Evolutionary conservation across 495 filamentous ascomycete species (phyloP), one percentile per base, ranked within the genome.

Genomic region (Hamigera avellanea): DNA sequence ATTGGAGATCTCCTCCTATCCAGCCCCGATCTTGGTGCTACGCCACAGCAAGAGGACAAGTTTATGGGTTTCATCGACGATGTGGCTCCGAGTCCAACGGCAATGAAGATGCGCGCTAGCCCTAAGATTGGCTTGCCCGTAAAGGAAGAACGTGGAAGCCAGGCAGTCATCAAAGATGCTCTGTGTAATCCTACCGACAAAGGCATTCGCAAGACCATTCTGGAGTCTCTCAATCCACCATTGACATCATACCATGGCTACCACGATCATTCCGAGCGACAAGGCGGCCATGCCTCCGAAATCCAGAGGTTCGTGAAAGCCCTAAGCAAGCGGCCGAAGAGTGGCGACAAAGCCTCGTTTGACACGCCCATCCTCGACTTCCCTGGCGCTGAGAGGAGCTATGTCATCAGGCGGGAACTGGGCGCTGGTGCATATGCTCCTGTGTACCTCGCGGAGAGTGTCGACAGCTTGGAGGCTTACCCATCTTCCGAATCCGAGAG

Each of bases 371-470:
- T 71, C 18, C 67, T 98, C 12, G 60, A 75, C 28, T 83, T 96
- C 39, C 69, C 76, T 0, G 62, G 70, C 5, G 57, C 64, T 6
- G 57, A 59, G 18, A 59, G 66, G 38, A 66, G 50, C 40, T 96
- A 94, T 58, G 78, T 79, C 7, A 59, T 98, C 39, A 81, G 79
- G 43, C 75, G 80, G n/a, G 86, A 95, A 49, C 76, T 98, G 6
- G 91, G 91, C 7, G 80, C 85, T 14, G 91, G 91, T 16, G 89
- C 93, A 2, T 96, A 86, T 57, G 91, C 87, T 6, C 87, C 91
- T 0, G 93, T 98, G 6, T 96, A 95, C 55, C 70, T 96, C 2
- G 78, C 83, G 8, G 81, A 94, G 49, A 87, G 81, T 46, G 54
- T 66, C n/a, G 63, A 69, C 2, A 67, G 69, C 16, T 57, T 67